Evolutionary conservation across 176 grass and related monocot genomes (phyloP).

Genomic region (Poa annua): DNA sequence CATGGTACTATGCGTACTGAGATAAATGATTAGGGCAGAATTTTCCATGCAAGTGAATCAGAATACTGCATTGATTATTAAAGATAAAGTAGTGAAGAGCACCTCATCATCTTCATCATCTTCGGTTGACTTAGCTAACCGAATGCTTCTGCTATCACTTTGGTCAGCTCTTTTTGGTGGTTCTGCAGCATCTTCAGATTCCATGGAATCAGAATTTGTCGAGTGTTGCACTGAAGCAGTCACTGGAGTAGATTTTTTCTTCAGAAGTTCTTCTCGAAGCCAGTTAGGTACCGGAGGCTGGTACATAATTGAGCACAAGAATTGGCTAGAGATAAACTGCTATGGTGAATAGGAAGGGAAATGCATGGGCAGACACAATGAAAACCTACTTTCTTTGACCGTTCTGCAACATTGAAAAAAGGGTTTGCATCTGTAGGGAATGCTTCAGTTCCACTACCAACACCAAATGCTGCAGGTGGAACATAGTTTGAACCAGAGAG

Average conservation of each 20-base stretch:
- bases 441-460: slow-evolving; percentile 52
- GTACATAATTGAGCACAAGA: slow-evolving; percentile 41
- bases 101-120: slow-evolving; percentile 88
- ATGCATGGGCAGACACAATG: not conserved
- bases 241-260: slow-evolving; percentile 67
- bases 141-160: slow-evolving; percentile 63
- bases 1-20: not conserved
- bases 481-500: slow-evolving; percentile 60
- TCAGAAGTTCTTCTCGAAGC: slow-evolving; percentile 97
- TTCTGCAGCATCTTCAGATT: slow-evolving; percentile 61
- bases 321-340: slow-evolving; percentile 26
- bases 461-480: slow-evolving; percentile 74
- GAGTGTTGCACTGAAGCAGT: slow-evolving; percentile 45
- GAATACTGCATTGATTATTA: slow-evolving; percentile 11
- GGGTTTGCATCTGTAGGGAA: slow-evolving; percentile 61
- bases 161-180: slow-evolving; percentile 56
- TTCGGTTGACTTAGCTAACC: slow-evolving; percentile 70
- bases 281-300: slow-evolving; percentile 94
- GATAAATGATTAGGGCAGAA: not conserved
- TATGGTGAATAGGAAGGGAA: slow-evolving; percentile 31
- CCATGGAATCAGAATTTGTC: slow-evolving; percentile 52
- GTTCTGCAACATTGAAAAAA: slow-evolving; percentile 62
- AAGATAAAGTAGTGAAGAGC: slow-evolving; percentile 30
- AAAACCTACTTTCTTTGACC: slow-evolving; percentile 80
- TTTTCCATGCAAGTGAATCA: slow-evolving; percentile 28